Percentiles rank a stretch among this genome's conserved stretches.
Evolutionary conservation across 2,329 filamentous ascomycete genomes (phyloP).

Genomic region (Colletotrichum sp.): DNA sequence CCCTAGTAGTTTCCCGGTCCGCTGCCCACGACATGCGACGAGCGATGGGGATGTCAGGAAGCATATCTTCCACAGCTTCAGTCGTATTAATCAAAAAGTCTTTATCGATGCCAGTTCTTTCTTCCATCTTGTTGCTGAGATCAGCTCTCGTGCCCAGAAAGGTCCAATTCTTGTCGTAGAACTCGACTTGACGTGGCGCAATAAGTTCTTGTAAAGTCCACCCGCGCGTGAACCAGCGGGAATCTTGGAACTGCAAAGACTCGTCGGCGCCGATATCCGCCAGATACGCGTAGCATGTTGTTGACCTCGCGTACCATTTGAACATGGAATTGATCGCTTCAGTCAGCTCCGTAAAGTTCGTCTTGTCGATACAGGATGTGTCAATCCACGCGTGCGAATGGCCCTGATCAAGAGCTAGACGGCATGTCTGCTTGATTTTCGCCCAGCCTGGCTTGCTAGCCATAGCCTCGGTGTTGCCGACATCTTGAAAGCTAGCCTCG

Average conservation of each 20-base stretch:
- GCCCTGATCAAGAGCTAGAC: not conserved
- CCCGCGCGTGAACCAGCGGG: not conserved
- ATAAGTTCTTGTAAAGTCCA: not conserved
- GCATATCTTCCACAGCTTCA: not conserved
- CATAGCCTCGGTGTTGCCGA: not conserved
- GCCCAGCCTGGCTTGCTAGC: not conserved
- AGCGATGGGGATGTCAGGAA: not conserved
- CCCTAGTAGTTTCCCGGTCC: slow-evolving; percentile 21
- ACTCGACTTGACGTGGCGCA: not conserved
- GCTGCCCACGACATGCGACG: slow-evolving; percentile 30
- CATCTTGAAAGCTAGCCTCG: not conserved
- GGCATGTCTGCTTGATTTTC: not conserved
- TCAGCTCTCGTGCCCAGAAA: not conserved
- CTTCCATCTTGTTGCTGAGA: not conserved
- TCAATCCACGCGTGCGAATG: not conserved
- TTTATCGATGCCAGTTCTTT: not conserved
- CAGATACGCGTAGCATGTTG: not conserved
- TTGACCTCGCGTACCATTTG: not conserved
- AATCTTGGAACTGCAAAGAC: too few species aligned
- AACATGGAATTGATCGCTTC: not conserved
- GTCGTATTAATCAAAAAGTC: not conserved
- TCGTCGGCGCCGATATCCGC: not conserved
- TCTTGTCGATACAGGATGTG: not conserved
- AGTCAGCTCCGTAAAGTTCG: not conserved
- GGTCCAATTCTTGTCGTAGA: not conserved